Base-by-base conservation (phyloP, 306 rosid species). In the Cercis canadensis region DNA sequence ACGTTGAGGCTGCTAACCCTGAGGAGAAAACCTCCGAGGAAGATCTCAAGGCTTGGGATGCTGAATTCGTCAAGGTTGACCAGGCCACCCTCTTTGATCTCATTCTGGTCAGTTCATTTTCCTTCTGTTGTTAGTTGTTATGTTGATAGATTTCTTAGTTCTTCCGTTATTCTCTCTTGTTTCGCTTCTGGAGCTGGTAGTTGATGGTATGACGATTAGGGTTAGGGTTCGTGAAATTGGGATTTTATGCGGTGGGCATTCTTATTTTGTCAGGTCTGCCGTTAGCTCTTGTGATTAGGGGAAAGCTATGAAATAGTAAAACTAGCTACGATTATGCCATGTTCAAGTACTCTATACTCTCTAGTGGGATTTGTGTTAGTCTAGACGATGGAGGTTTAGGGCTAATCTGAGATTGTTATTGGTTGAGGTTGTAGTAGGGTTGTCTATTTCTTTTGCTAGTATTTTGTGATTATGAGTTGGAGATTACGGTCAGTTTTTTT, bases 51-150 rank as follows among this genome's bases (percentile, higher is more conserved):
- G 9, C 45, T 1, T 80, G 90, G 90, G 90, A 86, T 36, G 24
- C 14, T 1, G 87, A 82, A 41, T 83, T 87, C 73, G 80, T 81
- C 49, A 79, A 71, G 78, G 88, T 86, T 19, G 88, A 81, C 53
- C 85, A 78, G 69, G 81, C 81, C 13, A 83, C 91, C 10, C 83
- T 83, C 14, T 83, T 83, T 18, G 86, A 86, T 68, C 88, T 86
- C 62, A 81, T 83, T 77, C 73, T 78, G 86, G 90, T 83, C 13
- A 0, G 70, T 53, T 58, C 12, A 11, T 49, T 34, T 41, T 12
- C 34, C 2, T 11, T 40, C 21, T 34, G 13, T 4, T 13, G 9
- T 18, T 33, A 4, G 5, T 2, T 1, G 5, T 2, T 1, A 11
- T 15, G 0, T 24, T 40, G 8, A 17, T 12, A 17, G 14, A 13